Percentiles rank a stretch among this genome's conserved stretches.
Conservation (phyloP, 2,329 filamentous ascomycete species). For the Albifimbria verrucaria region DNA sequence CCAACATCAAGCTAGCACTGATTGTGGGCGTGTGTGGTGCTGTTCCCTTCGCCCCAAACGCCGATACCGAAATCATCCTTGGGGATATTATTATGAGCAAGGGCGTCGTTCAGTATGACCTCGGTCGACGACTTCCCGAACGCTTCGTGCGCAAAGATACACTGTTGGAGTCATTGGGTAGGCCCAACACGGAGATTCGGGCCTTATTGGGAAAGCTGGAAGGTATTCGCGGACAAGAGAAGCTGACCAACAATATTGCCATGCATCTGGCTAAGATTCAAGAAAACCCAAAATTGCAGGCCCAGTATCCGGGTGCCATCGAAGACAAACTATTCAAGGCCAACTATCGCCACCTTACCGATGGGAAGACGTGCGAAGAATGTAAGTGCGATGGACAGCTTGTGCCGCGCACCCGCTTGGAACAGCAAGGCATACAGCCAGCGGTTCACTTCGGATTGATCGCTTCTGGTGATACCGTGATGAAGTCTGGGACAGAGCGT, state of each 20-base stretch:
- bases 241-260: conserved; percentile 5
- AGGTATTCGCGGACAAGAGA: conserved; percentile 5
- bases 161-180: conserved; percentile 10
- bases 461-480: conserved; percentile 26
- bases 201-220: conserved; percentile 18
- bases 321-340: conserved; percentile 9
- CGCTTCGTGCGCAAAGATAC: conserved; percentile 17
- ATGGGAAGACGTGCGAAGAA: not conserved
- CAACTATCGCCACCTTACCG: conserved; percentile 8
- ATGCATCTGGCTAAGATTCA: conserved; percentile 4
- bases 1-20: conserved; percentile 11
- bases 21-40: conserved; percentile 18
- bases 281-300: not conserved
- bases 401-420: not conserved
- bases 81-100: conserved; percentile 23
- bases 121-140: conserved; percentile 17
- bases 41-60: conserved; percentile 6
- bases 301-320: not conserved
- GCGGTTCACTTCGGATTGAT: conserved; percentile 3
- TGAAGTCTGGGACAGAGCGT: conserved; percentile 25
- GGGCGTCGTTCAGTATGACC: conserved; percentile 22
- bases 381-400: not conserved
- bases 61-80: conserved; percentile 12
- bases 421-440: not conserved
- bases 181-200: conserved; percentile 15